Percentiles rank a stretch among this genome's conserved stretches.
Conservation (phyloP, 345 rosid genomes). For the Garcia nutans region DNA sequence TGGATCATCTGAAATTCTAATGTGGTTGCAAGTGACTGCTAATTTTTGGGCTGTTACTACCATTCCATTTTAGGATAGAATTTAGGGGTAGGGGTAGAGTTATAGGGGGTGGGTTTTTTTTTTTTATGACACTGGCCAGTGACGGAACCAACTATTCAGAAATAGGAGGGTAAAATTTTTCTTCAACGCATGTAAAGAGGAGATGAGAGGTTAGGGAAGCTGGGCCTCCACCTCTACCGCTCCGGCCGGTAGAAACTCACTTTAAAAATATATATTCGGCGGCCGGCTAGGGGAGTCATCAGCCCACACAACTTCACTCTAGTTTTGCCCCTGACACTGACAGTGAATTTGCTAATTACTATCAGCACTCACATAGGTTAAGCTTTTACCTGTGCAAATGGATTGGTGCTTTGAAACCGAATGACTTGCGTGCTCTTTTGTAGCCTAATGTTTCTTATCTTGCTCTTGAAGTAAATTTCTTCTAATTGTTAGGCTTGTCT, state of each 20-base stretch:
- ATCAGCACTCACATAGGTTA: neutral
- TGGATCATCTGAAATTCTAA: slow-evolving; percentile 24
- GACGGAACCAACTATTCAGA: too few species aligned
- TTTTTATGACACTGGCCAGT: too few species aligned
- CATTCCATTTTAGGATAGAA: slow-evolving; percentile 12
- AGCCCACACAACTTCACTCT: too few species aligned
- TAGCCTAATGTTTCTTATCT: neutral
- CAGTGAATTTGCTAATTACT: neutral
- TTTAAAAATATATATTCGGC: too few species aligned
- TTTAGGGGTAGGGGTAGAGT: slow-evolving; percentile 5
- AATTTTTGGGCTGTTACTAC: slow-evolving; percentile 9
- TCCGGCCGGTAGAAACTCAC: too few species aligned
- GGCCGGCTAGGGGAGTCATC: too few species aligned
- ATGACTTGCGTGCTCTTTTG: neutral
- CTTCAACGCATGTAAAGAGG: too few species aligned
- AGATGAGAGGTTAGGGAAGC: too few species aligned
- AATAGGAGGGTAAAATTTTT: too few species aligned
- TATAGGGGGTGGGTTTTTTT: slow-evolving; percentile 12
- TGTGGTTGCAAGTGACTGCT: slow-evolving; percentile 49
- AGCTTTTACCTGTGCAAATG: neutral
- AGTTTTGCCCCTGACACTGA: slow-evolving; percentile 6
- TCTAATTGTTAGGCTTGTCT: too few species aligned
- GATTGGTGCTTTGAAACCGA: neutral
- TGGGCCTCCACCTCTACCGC: too few species aligned
- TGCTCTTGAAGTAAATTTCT: neutral